Conservation (phyloP, 768 basidiomycete species). For the Brasilioporus rufonigricans region DNA sequence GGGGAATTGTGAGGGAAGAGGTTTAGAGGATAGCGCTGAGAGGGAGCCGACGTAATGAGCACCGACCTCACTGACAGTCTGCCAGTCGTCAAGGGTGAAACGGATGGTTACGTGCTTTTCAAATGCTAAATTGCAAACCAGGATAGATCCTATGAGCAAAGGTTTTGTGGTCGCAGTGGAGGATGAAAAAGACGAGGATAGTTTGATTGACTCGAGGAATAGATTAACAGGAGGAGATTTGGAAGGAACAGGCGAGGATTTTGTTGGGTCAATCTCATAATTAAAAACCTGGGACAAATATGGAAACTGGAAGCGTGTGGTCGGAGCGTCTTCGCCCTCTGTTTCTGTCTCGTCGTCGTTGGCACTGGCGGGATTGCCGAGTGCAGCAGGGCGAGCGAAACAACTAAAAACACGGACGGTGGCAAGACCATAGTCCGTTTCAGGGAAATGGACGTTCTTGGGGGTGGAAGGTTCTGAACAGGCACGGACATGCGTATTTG, state of each 20-base stretch:
- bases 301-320: conserved; percentile 25
- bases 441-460: conserved; percentile 90
- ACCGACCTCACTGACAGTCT: conserved; percentile 83
- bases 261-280: conserved; percentile 23
- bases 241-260: conserved; percentile 13
- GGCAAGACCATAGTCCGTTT: conserved; percentile 56
- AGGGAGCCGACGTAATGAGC: conserved; percentile 49
- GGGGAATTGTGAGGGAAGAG: conserved; percentile 10
- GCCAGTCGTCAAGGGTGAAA: conserved; percentile 94
- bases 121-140: conserved; percentile 83
- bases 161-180: conserved; percentile 13
- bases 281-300: conserved; percentile 14
- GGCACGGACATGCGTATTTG: conserved; percentile 29
- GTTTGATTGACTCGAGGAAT: conserved; percentile 37
- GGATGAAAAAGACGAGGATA: conserved; percentile 19
- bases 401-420: conserved; percentile 62
- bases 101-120: conserved; percentile 83
- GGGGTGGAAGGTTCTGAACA: conserved; percentile 65
- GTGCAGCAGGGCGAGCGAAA: conserved; percentile 66
- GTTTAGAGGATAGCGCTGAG: conserved; percentile 32
- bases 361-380: conserved; percentile 26
- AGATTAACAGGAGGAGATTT: conserved; percentile 26
- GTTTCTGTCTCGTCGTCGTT: conserved; percentile 46
- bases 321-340: conserved; percentile 28
- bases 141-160: conserved; percentile 67